Percentiles rank a stretch among this genome's conserved stretches.
phyloP scores from a whole-genome alignment of 768 basidiomycete species.

The Mycena vulgaris region DNA sequence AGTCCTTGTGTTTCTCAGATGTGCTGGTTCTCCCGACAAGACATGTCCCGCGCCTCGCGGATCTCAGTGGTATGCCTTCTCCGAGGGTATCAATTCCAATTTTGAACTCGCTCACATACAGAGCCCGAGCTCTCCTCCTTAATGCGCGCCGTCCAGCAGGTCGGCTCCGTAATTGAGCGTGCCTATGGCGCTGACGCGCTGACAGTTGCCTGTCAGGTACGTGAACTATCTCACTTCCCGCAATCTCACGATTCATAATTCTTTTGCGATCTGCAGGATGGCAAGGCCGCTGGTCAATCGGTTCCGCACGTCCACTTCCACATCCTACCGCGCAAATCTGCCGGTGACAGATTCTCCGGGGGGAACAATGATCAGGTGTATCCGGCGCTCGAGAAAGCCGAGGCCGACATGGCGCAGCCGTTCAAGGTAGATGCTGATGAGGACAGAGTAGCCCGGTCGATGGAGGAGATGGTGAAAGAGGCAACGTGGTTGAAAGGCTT shows the following conservation, averaged over 20 bases:
- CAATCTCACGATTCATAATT: background rate
- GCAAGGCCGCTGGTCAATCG: constrained; percentile 82
- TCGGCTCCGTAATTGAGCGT: constrained; percentile 85
- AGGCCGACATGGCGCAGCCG: constrained; percentile 64
- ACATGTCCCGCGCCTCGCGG: constrained; percentile 68
- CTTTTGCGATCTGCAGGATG: constrained; percentile 69
- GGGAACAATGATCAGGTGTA: constrained; percentile 81
- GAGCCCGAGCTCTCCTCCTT: constrained; percentile 84
- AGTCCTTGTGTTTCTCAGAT: constrained; percentile 54
- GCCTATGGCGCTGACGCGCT: constrained; percentile 88
- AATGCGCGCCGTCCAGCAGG: constrained; percentile 83
- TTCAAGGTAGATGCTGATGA: constrained; percentile 82
- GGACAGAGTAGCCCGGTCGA: constrained; percentile 69
- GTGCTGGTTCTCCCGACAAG: constrained; percentile 74
- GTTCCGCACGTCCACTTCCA: constrained; percentile 99
- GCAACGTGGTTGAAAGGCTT: constrained; percentile 77
- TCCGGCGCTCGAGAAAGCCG: constrained; percentile 80
- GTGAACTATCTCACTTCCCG: background rate
- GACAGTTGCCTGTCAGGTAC: constrained; percentile 92
- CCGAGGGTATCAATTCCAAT: background rate
- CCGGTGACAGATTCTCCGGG: constrained; percentile 75
- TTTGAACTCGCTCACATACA: constrained; percentile 31
- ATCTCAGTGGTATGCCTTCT: constrained; percentile 61
- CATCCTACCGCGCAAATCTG: constrained; percentile 84
- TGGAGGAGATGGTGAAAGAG: constrained; percentile 87